Evolutionary conservation across 2,329 filamentous ascomycete species (phyloP).

Genomic region (Xylaria multiplex): DNA sequence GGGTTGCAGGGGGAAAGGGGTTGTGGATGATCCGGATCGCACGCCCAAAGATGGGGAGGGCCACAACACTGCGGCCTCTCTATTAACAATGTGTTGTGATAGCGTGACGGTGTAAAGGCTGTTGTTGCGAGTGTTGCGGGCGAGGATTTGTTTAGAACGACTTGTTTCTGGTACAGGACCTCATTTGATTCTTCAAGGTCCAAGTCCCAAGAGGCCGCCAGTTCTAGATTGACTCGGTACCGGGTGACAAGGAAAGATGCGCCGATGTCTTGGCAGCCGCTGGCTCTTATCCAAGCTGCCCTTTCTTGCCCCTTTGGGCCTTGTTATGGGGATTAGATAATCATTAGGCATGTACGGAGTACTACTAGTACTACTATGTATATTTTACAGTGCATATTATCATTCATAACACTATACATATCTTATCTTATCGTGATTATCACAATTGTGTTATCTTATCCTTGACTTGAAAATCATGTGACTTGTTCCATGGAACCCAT

Average conservation of each 20-base stretch:
- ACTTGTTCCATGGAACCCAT: not conserved
- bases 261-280: slow-evolving; percentile 37
- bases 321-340: not conserved
- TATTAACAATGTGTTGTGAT: not conserved
- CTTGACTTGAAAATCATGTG: slow-evolving; percentile 11
- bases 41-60: slow-evolving; percentile 1
- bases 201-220: slow-evolving; percentile 35
- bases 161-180: not conserved
- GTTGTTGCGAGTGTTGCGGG: slow-evolving; percentile 8
- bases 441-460: slow-evolving; percentile 36
- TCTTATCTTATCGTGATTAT: not conserved
- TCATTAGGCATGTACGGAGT: not conserved
- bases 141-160: slow-evolving; percentile 5
- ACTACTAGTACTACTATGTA: too few relatives aligned
- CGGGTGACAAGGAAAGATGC: slow-evolving; percentile 31
- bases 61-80: slow-evolving; percentile 1
- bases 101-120: not conserved
- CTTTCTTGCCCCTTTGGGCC: not conserved
- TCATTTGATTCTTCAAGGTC: slow-evolving; percentile 21
- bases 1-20: slow-evolving; percentile 28
- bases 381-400: too few relatives aligned
- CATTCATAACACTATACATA: too few relatives aligned
- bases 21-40: slow-evolving; percentile 14
- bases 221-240: slow-evolving; percentile 29
- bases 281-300: slow-evolving; percentile 19